Conservation (phyloP, 2,329 filamentous ascomycete species). For the Metarhizium robertsii region DNA sequence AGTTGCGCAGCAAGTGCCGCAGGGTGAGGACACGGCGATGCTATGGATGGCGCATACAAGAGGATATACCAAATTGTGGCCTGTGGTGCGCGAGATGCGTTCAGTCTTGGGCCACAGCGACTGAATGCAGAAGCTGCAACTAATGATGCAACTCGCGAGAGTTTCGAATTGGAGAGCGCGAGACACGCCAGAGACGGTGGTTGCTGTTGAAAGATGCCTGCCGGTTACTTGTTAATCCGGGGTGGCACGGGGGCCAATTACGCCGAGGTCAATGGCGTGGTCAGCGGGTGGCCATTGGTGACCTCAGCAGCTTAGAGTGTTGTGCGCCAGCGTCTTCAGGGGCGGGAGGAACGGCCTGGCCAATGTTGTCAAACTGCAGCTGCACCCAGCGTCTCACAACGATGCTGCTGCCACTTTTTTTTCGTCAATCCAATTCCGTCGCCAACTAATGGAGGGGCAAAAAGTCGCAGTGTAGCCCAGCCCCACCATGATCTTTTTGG, state of each 20-base stretch:
- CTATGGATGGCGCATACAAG: neutral
- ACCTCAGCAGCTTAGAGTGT: too few species aligned
- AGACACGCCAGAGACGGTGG: neutral
- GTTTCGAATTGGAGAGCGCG: neutral
- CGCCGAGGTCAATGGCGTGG: neutral
- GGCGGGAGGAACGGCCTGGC: too few species aligned
- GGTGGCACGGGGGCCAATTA: neutral
- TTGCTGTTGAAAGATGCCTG: neutral
- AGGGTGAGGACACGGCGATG: neutral
- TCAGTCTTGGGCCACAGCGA: neutral
- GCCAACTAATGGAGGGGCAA: constrained; percentile 5
- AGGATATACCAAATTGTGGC: neutral
- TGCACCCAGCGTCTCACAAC: neutral
- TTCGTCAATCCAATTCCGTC: neutral
- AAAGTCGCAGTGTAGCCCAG: neutral
- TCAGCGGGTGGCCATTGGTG: neutral
- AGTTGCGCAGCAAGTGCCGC: neutral
- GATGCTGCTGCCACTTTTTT: neutral
- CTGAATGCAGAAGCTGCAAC: neutral
- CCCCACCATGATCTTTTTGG: constrained; percentile 10
- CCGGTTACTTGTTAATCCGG: constrained; percentile 1
- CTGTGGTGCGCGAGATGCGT: neutral
- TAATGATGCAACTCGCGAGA: neutral
- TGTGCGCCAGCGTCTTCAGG: too few species aligned
- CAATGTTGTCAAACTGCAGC: too few species aligned